Evolutionary conservation across 1,284 basidiomycete genomes (phyloP).

Genomic region (Agroathelia rolfsii): DNA sequence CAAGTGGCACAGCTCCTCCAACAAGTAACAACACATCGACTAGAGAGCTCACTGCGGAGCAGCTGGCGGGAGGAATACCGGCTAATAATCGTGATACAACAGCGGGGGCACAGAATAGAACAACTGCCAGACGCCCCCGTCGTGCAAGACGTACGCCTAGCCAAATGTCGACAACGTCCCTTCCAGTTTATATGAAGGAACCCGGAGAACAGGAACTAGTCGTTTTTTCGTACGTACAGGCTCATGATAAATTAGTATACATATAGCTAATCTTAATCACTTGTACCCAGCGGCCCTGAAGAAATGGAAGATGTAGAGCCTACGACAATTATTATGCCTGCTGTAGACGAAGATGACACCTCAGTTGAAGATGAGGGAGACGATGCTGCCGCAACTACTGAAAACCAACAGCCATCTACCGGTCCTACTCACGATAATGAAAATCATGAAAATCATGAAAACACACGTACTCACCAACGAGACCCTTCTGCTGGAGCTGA

Average conservation of each 20-base stretch:
- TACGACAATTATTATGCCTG: constrained; percentile 22
- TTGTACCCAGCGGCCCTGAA: constrained; percentile 24
- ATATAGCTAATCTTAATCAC: constrained; percentile 3
- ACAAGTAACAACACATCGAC: no score
- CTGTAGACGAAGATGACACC: constrained; percentile 22
- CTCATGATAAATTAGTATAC: neutral
- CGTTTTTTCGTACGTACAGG: constrained; percentile 43
- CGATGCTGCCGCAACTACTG: no score
- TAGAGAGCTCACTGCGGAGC: constrained; percentile 33
- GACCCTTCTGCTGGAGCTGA: constrained; percentile 12
- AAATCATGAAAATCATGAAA: constrained; percentile 12
- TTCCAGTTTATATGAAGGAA: constrained; percentile 71
- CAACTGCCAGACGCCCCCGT: constrained; percentile 29
- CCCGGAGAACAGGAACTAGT: constrained; percentile 72
- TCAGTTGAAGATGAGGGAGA: constrained; percentile 6
- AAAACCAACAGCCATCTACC: no score
- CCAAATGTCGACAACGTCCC: constrained; percentile 62
- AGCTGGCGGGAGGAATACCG: constrained; percentile 29
- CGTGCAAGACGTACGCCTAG: constrained; percentile 43
- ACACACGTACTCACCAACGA: constrained; percentile 13
- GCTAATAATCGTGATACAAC: constrained; percentile 13
- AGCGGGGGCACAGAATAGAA: no score
- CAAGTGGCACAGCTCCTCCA: no score
- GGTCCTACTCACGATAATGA: no score
- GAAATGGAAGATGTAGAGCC: constrained; percentile 30